Conservation (phyloP, 176 grass and related monocot genomes). For the Echinochloa phyllopogon region DNA sequence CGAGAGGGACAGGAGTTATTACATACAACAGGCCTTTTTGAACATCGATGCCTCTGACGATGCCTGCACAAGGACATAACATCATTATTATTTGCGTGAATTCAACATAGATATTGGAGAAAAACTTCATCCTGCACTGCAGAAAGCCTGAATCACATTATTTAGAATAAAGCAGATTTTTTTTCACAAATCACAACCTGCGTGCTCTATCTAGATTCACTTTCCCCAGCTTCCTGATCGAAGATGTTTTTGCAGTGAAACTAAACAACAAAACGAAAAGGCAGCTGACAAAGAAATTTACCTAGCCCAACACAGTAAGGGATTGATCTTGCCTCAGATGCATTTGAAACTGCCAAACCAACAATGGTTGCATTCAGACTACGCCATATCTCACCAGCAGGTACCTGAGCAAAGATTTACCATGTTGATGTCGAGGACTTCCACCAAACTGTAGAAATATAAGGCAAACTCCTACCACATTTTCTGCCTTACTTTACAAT, state of each 20-base stretch:
- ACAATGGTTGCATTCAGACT: conserved; percentile 92
- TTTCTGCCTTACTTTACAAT: conserved; percentile 7
- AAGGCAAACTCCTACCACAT: not conserved
- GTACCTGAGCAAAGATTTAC: conserved; percentile 61
- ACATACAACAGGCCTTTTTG: conserved; percentile 72
- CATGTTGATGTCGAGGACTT: not conserved
- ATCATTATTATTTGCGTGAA: not conserved
- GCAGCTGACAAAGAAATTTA: conserved; percentile 37
- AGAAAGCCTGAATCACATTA: conserved; percentile 2
- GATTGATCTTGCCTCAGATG: conserved; percentile 37
- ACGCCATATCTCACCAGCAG: conserved; percentile 70
- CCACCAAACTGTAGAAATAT: not conserved
- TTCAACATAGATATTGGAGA: not conserved
- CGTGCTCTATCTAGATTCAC: not conserved
- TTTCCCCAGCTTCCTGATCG: not conserved
- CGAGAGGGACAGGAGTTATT: conserved; percentile 78
- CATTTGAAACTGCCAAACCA: conserved; percentile 64
- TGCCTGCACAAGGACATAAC: conserved; percentile 56
- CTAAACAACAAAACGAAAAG: not conserved
- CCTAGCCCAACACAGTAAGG: conserved; percentile 84
- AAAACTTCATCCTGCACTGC: not conserved
- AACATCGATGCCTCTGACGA: conserved; percentile 74
- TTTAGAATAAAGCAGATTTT: not conserved
- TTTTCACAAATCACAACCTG: not conserved
- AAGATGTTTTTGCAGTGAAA: not conserved